phyloP scores from a whole-genome alignment of 192 early-diverging fungal species.

The Backusella circina region DNA sequence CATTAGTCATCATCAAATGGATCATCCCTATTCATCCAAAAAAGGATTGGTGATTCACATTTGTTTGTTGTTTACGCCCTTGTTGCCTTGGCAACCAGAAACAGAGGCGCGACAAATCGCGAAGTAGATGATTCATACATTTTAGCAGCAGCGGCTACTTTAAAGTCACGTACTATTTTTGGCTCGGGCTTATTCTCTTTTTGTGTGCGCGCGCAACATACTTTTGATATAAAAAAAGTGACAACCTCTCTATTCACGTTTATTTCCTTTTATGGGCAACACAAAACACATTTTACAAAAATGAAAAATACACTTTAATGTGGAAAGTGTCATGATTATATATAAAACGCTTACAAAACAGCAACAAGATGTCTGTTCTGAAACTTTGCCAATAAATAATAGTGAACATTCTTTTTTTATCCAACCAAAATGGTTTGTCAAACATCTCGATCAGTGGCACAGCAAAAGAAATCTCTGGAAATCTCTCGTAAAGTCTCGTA shows the following conservation, averaged over 20 bases:
- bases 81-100: neutral
- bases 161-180: neutral
- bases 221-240: too few relatives aligned
- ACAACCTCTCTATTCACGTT: too few relatives aligned
- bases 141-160: too few relatives aligned
- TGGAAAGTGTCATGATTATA: too few relatives aligned
- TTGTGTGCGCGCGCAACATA: neutral
- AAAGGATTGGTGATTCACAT: neutral
- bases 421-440: neutral
- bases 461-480: neutral
- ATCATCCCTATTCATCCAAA: neutral
- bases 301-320: too few relatives aligned
- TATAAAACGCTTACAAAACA: neutral
- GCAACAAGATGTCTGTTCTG: neutral
- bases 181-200: neutral
- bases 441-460: neutral
- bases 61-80: neutral
- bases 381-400: neutral
- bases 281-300: neutral
- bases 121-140: neutral
- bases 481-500: neutral
- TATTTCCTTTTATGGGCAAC: too few relatives aligned
- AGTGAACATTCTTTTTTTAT: neutral
- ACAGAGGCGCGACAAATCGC: neutral
- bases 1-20: neutral